phyloP scores from a whole-genome alignment of 352 stramenopile genomes.

The Phytophthora fragariaefolia region DNA sequence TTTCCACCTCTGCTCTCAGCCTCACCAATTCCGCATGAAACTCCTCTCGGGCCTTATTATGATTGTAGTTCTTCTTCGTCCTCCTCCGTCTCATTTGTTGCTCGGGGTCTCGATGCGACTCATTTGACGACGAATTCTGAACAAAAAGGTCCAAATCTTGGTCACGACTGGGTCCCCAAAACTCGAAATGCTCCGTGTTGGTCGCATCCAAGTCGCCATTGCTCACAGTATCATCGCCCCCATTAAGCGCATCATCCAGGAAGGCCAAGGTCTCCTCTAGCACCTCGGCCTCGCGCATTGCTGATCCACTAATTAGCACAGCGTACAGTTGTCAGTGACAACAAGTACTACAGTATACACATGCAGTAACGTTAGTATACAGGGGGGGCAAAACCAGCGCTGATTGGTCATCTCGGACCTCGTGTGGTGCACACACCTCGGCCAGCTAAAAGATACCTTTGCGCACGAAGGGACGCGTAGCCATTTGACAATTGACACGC shows the following conservation, averaged over 20 bases:
- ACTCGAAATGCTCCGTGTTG: too few relatives aligned
- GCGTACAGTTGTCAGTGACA: too few relatives aligned
- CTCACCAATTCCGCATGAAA: conserved; percentile 26
- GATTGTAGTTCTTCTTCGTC: conserved; percentile 9
- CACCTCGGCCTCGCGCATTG: not conserved
- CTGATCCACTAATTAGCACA: too few relatives aligned
- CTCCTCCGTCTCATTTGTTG: not conserved
- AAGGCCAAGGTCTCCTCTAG: not conserved
- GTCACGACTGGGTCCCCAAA: not conserved
- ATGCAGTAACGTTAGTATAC: too few relatives aligned
- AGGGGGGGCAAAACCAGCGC: too few relatives aligned
- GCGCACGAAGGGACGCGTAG: conserved; percentile 15
- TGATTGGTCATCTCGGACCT: conserved; percentile 9
- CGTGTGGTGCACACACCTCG: conserved; percentile 1
- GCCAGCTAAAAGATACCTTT: conserved; percentile 7
- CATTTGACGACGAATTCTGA: not conserved
- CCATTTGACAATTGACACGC: conserved; percentile 10
- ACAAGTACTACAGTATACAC: too few relatives aligned
- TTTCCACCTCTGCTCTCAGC: conserved; percentile 25
- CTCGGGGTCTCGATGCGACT: not conserved
- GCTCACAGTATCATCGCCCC: not conserved
- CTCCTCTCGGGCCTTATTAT: conserved; percentile 31
- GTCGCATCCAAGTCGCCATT: too few relatives aligned
- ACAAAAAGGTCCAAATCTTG: not conserved
- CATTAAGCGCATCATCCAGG: not conserved